Evolutionary conservation across 768 basidiomycete genomes (phyloP), one percentile per base, ranked within the genome.

Genomic region (Calocybe cyanea): DNA sequence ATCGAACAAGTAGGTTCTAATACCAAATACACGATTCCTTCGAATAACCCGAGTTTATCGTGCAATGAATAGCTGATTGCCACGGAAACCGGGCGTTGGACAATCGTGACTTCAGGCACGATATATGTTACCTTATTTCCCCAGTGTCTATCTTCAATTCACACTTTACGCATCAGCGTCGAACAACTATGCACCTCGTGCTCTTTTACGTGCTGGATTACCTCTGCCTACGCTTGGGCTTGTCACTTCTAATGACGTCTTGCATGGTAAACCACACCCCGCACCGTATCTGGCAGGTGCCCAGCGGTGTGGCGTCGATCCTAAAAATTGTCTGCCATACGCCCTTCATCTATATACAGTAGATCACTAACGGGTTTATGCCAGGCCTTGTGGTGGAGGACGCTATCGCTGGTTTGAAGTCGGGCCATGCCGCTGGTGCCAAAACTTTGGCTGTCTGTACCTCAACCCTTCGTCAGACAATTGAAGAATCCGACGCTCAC

Each of bases 341-440:
- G 17, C 30, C 38, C 9, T 23, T 3, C 7, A 23, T 19, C 17
- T 7, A n/a, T 5, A 25, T 4, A 24, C 34, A n/a, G 17, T 35
- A 7, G 18, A 25, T 14, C 17, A n/a, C 21, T 15, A 10, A 18
- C 15, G 14, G n/a, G 23, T 13, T 52, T n/a, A n/a, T n/a, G n/a
- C n/a, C n/a, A 90, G 87, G 87, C 57, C 70, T 95, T 48, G 92
- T 95, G 7, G 73, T 96, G 2, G 92, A 94, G 57, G 93, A 96
- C 57, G 92, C 93, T 1, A 85, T 91, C 3, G 84, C 88, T 11
- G 93, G 93, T 2, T 66, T 93, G 52, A 70, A 69, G 49, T 75
- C 87, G 13, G 91, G 91, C 17, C 77, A 76, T 38, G 82, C 85
- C 6, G 86, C 90, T 14, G 89, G 90, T 9, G 75, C 86, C 39